A percentile compares a stretch with the other conserved stretches of the same genome.
Conservation (phyloP, 495 filamentous ascomycete genomes). For the Lasiosphaeria hispida region DNA sequence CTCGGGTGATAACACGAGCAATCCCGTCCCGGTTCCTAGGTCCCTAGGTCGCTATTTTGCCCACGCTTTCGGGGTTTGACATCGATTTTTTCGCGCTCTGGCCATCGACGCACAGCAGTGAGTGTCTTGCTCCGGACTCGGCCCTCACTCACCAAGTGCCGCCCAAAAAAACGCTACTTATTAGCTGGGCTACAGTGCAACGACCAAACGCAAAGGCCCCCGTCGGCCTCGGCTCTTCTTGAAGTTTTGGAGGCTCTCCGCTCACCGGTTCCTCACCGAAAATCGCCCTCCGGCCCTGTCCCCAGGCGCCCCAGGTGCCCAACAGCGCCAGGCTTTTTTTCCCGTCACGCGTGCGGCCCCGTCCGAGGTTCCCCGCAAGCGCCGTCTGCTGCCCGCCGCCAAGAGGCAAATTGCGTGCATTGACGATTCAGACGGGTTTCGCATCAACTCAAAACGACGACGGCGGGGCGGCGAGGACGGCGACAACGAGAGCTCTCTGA, state of each 20-base stretch:
- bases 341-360: slow-evolving; percentile 9
- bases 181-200: not conserved
- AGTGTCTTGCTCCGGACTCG: slow-evolving; percentile 12
- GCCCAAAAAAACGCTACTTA: slow-evolving; percentile 1
- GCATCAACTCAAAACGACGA: not conserved
- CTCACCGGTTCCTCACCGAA: slow-evolving; percentile 15
- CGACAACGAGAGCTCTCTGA: not conserved
- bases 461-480: not conserved
- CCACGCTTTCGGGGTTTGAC: slow-evolving; percentile 3
- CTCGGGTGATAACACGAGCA: slow-evolving; percentile 10
- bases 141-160: slow-evolving; percentile 8
- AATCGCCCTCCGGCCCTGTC: slow-evolving; percentile 8
- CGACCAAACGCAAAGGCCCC: not conserved
- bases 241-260: not conserved
- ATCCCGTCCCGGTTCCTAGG: not conserved
- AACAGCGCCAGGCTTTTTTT: not conserved
- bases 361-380: slow-evolving; percentile 14
- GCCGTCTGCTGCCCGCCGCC: not conserved
- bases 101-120: not conserved
- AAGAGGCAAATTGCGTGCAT: slow-evolving; percentile 5
- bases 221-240: not conserved
- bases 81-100: slow-evolving; percentile 5
- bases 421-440: not conserved
- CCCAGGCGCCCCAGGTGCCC: slow-evolving; percentile 5
- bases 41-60: slow-evolving; percentile 1